Percentiles rank a stretch among this genome's conserved stretches.
phyloP scores from a whole-genome alignment of 2,329 filamentous ascomycete species.

The Elsinoe ampelina region DNA sequence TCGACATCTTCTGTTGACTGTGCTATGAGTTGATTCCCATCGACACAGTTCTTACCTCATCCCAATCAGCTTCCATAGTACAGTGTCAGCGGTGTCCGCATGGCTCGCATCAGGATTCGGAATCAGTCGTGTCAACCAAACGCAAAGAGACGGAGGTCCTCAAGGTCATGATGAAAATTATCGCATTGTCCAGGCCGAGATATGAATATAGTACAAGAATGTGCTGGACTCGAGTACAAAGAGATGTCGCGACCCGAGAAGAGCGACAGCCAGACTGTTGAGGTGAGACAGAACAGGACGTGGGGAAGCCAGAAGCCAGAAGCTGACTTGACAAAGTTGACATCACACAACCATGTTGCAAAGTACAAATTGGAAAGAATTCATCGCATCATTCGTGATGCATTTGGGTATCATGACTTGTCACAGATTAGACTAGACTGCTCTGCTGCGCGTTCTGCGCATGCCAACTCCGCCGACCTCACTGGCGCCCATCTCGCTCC shows the following conservation, averaged over 20 bases:
- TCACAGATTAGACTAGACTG: background rate
- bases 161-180: too few relatives aligned
- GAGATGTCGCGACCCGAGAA: background rate
- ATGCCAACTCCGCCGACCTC: conserved; percentile 17
- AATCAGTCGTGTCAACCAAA: background rate
- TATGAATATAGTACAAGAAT: background rate
- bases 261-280: conserved; percentile 1
- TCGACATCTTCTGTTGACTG: background rate
- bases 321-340: background rate
- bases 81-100: background rate
- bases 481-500: conserved; percentile 19
- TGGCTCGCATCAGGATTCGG: background rate
- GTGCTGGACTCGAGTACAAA: background rate
- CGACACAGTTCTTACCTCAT: conserved; percentile 31
- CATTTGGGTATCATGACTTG: background rate
- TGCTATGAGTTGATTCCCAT: background rate
- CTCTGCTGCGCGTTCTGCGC: conserved; percentile 14
- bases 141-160: too few relatives aligned
- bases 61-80: conserved; percentile 45
- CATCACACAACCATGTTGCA: background rate
- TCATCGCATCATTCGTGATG: background rate
- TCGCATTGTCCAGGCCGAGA: too few relatives aligned
- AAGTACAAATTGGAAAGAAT: background rate
- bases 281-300: conserved; percentile 5
- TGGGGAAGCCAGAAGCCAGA: background rate